Conservation (phyloP, 2,329 filamentous ascomycete species). For the Triangularia setosa region DNA sequence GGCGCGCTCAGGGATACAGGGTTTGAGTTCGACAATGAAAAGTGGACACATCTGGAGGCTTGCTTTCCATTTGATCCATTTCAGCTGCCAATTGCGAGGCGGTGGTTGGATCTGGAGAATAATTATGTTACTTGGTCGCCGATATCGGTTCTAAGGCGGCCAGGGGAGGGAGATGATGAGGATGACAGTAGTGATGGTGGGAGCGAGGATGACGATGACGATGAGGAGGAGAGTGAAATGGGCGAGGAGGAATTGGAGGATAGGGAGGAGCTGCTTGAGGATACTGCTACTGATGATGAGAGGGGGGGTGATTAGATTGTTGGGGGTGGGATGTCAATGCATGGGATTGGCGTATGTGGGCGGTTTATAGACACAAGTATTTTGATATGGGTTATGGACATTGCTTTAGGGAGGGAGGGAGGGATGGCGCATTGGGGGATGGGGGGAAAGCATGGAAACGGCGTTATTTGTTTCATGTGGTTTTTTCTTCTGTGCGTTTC, state of each 20-base stretch:
- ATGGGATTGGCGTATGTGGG: not conserved
- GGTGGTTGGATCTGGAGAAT: constrained; percentile 76
- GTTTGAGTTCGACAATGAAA: constrained; percentile 60
- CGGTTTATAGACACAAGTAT: not conserved
- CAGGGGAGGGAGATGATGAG: constrained; percentile 51
- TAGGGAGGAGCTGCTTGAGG: constrained; percentile 17
- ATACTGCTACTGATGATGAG: constrained; percentile 30
- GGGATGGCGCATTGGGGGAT: not conserved
- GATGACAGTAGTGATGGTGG: constrained; percentile 45
- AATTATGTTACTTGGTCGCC: constrained; percentile 73
- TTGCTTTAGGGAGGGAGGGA: not conserved
- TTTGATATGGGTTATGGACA: not conserved
- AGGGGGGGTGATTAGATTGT: constrained; percentile 2
- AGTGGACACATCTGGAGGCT: constrained; percentile 80
- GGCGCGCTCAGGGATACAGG: constrained; percentile 52
- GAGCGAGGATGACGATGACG: constrained; percentile 29
- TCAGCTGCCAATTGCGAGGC: constrained; percentile 78
- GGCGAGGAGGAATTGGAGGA: not conserved
- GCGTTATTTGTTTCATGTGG: not conserved
- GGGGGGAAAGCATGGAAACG: not conserved
- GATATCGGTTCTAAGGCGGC: constrained; percentile 64
- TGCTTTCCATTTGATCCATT: constrained; percentile 99
- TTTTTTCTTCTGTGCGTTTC: not conserved
- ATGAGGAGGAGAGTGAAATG: not conserved
- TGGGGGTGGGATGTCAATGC: not conserved